Conservation (phyloP, 2,329 filamentous ascomycete species). For the Xylariaceae sp. region DNA sequence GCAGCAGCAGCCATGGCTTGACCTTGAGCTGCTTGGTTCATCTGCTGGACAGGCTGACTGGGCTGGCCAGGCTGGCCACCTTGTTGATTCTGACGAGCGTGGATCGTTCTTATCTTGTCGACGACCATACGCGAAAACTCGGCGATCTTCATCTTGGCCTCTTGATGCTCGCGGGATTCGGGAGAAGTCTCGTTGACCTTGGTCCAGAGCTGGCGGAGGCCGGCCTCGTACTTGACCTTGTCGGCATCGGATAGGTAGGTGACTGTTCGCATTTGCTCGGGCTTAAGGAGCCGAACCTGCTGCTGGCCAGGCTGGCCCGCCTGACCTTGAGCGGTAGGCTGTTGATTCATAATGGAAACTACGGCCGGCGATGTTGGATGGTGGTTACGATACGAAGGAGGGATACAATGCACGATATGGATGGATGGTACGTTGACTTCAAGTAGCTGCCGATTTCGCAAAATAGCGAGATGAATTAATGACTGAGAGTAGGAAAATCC, state of each 20-base stretch:
- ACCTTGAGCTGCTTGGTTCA: slow-evolving; percentile 17
- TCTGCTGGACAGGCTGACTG: slow-evolving; percentile 13
- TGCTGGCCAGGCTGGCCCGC: slow-evolving; percentile 19
- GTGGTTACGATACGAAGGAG: neutral
- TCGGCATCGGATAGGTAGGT: slow-evolving; percentile 51
- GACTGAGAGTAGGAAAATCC: too few species aligned
- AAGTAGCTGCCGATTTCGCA: too few species aligned
- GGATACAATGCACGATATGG: neutral
- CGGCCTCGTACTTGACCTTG: slow-evolving; percentile 55
- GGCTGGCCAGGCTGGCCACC: slow-evolving; percentile 10
- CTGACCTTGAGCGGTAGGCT: slow-evolving; percentile 17
- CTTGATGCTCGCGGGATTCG: slow-evolving; percentile 44
- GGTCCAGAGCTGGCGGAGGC: slow-evolving; percentile 50
- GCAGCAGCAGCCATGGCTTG: slow-evolving; percentile 20
- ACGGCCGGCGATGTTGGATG: neutral
- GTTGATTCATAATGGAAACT: slow-evolving; percentile 13
- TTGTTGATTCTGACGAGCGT: slow-evolving; percentile 25
- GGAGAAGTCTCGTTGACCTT: slow-evolving; percentile 46
- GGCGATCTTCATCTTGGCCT: slow-evolving; percentile 53
- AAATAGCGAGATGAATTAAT: too few species aligned
- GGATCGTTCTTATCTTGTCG: slow-evolving; percentile 41
- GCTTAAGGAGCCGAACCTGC: slow-evolving; percentile 34
- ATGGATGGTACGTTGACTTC: too few species aligned
- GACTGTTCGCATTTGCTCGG: slow-evolving; percentile 49
- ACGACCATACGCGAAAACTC: slow-evolving; percentile 59